Conservation (phyloP, 129 eudicot genomes). For the Logfia minima region DNA sequence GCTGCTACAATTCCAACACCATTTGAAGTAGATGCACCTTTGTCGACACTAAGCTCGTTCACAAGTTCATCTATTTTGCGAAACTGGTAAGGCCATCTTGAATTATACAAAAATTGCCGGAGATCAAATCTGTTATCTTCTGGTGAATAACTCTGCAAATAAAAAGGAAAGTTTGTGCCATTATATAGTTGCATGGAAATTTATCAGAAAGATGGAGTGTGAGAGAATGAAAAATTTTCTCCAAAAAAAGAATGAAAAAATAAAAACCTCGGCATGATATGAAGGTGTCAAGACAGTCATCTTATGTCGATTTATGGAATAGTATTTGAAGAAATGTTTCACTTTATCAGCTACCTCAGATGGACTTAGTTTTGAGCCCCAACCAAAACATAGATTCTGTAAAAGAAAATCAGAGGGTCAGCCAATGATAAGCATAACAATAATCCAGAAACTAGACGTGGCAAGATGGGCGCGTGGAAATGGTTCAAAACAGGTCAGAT, state of each 20-base stretch:
- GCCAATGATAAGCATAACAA: background rate
- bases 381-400: constrained; percentile 86
- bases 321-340: constrained; percentile 91
- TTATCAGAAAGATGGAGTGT: background rate
- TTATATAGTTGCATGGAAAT: background rate
- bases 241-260: background rate
- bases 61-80: constrained; percentile 84
- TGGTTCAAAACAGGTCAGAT: background rate
- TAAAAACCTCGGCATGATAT: constrained; percentile 97
- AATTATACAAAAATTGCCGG: constrained; percentile 83
- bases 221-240: background rate
- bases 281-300: constrained; percentile 97
- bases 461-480: background rate
- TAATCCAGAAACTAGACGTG: background rate
- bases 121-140: constrained; percentile 95
- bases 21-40: constrained; percentile 41
- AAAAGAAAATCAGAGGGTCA: background rate
- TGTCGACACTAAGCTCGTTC: constrained; percentile 43
- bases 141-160: constrained; percentile 84
- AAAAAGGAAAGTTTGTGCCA: background rate
- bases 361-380: constrained; percentile 82
- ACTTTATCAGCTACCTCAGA: constrained; percentile 89
- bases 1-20: constrained; percentile 95
- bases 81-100: constrained; percentile 91
- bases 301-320: constrained; percentile 93